phyloP scores from a whole-genome alignment of 208 protist genomes.

The Trypanosoma boissoni region DNA sequence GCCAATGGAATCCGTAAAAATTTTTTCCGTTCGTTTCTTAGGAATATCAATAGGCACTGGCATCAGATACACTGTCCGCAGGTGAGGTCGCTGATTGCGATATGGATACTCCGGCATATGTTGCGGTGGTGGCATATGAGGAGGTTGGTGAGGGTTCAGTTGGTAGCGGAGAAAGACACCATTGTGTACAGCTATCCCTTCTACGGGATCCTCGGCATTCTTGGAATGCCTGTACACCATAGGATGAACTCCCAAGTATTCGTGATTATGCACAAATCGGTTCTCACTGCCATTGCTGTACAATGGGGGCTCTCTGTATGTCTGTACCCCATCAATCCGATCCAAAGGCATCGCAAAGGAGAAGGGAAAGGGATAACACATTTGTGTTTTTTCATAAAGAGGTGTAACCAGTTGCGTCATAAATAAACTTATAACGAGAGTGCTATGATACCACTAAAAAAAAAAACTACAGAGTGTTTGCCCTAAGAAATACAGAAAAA shows the following conservation, averaged over 20 bases:
- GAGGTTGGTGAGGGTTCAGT: conserved; percentile 14
- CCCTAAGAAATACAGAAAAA: not conserved
- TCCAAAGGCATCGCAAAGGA: conserved; percentile 1
- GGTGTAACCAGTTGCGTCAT: conserved; percentile 8
- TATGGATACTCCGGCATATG: not conserved
- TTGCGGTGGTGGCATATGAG: not conserved
- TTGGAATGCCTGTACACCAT: not conserved
- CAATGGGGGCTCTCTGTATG: conserved; percentile 13
- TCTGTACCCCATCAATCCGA: not conserved
- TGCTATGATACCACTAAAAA: conserved; percentile 1
- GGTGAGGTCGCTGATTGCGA: not conserved
- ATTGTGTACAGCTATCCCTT: not conserved
- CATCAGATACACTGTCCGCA: too few species aligned
- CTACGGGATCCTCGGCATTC: conserved; percentile 8
- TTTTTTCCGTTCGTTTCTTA: too few species aligned
- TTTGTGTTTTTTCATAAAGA: conserved; percentile 10
- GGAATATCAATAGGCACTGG: too few species aligned
- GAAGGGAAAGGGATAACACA: conserved; percentile 6
- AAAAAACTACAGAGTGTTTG: conserved; percentile 17
- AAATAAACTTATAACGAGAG: too few species aligned
- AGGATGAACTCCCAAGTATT: too few species aligned
- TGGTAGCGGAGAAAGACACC: conserved; percentile 19
- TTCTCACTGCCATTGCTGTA: conserved; percentile 5
- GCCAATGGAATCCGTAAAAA: too few species aligned
- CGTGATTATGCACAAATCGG: conserved; percentile 1